These are phyloP conservation scores for Musa balbisiana DNA, from an alignment of 202 grass and related monocot species.

Conservation along the genomic window DNA sequence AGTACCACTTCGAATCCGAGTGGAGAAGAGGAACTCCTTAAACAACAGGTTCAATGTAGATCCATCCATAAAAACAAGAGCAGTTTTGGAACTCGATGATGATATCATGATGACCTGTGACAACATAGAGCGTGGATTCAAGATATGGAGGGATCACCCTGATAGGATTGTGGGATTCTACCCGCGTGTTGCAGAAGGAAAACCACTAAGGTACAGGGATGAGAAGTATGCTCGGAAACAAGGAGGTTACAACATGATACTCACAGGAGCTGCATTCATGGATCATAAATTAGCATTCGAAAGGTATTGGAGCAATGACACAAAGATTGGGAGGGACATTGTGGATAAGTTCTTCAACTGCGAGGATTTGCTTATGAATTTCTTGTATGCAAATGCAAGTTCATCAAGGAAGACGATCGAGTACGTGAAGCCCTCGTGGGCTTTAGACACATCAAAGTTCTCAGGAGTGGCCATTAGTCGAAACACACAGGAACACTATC, in stretches of 20 bases:
- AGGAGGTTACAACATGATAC: slow-evolving; percentile 81
- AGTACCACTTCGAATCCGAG: slow-evolving; percentile 62
- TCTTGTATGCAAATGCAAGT: slow-evolving; percentile 77
- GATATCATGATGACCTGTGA: slow-evolving; percentile 97
- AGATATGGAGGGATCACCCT: slow-evolving; percentile 69
- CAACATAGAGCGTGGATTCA: slow-evolving; percentile 88
- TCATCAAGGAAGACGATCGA: slow-evolving; percentile 40
- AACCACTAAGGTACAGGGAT: slow-evolving; percentile 52
- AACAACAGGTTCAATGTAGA: slow-evolving; percentile 96
- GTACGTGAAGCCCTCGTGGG: slow-evolving; percentile 90
- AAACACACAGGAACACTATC: slow-evolving; percentile 63
- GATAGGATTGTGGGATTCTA: slow-evolving; percentile 75
- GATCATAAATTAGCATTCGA: slow-evolving; percentile 74
- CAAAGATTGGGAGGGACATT: slow-evolving; percentile 47
- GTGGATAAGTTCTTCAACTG: slow-evolving; percentile 76
- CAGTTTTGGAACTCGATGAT: slow-evolving; percentile 91
- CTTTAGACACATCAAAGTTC: slow-evolving; percentile 89
- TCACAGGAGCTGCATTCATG: slow-evolving; percentile 92
- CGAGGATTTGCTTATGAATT: slow-evolving; percentile 83
- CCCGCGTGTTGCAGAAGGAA: slow-evolving; percentile 59
- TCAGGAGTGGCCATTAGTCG: slow-evolving; percentile 75
- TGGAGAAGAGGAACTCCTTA: slow-evolving; percentile 65
- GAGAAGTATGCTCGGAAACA: slow-evolving; percentile 48
- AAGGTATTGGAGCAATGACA: slow-evolving; percentile 68
- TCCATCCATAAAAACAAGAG: slow-evolving; percentile 58